Evolutionary conservation across 768 basidiomycete genomes (phyloP), one percentile per base, ranked within the genome.

Genomic region (Dacryopinax primogenitus): DNA sequence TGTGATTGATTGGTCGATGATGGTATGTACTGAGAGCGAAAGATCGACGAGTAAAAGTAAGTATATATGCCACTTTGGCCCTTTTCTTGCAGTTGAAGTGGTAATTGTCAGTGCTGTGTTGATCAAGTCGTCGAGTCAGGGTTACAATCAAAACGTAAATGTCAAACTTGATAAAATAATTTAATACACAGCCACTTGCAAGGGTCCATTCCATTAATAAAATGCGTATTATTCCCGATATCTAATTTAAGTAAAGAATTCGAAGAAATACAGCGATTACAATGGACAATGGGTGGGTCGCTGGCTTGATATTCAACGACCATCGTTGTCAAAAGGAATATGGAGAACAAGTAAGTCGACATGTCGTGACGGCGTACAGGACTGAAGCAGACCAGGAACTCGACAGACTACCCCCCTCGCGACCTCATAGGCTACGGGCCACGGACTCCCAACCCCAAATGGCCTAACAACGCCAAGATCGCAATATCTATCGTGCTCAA

Each of bases 401-500:
- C 51, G 51, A 70, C 35, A 65, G 37, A 61, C 63, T 69, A 23
- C 37, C 33, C 51, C 4, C 51, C 51, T 13, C 70, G 71, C 4
- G 71, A 72, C 47, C 69, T 67, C 64, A 66, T 71, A 1, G 70
- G 70, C 9, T 72, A 71, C 45, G 71, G 71, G 18, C 21, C 58
- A 1, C 33, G 66, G 11, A 51, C 41, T 2, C 68, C 68, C 65
- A 68, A 69, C 65, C 63, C 70, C 0, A 16, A 67, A 64, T 73
- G 72, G 72, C 72, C 72, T 0, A 35, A 51, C 21, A 65, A 65
- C 6, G 71, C 71, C 9, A 71, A 71, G 64, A 71, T 73, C 12
- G 72, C 72, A 0, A 70, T 73, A 41, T 63, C 64, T 18, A 41
- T 73, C 7, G 72, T 73, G 6, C 63, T 72, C 6, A 72, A 73